Conservation (phyloP, 2,329 filamentous ascomycete species). For the Colletotrichum cordylinicola region DNA sequence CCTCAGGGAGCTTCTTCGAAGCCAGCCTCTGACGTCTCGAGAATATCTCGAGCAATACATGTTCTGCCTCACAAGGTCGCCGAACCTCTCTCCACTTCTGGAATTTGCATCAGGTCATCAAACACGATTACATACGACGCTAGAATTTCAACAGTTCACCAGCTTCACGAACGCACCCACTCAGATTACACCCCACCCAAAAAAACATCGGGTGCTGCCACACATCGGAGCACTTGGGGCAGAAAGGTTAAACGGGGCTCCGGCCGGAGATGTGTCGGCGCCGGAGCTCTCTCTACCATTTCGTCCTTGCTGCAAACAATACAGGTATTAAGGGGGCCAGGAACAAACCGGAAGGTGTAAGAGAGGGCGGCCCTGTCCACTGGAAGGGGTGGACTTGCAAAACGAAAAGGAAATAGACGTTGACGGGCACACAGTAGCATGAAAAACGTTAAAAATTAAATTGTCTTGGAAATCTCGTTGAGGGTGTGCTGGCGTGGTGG, state of each 20-base stretch:
- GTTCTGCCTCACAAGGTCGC: not conserved
- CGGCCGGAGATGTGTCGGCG: not conserved
- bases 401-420: not conserved
- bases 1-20: not conserved
- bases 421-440: not conserved
- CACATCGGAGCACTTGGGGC: not conserved
- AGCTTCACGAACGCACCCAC: not conserved
- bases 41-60: not conserved
- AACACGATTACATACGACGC: not conserved
- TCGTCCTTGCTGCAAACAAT: not conserved
- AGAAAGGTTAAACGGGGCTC: not conserved
- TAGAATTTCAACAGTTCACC: not conserved
- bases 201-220: not conserved
- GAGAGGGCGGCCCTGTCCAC: not conserved
- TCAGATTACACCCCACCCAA: not conserved
- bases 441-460: conserved; percentile 12
- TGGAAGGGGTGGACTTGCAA: not conserved
- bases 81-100: not conserved
- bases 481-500: not conserved
- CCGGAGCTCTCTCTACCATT: not conserved
- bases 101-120: not conserved
- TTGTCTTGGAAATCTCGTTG: not conserved
- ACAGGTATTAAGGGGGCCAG: not conserved
- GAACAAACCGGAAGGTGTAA: not conserved
- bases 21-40: not conserved